Percentiles rank a stretch among this genome's conserved stretches.
phyloP scores from a whole-genome alignment of 163 green algal species.

The Coccomyxa subellipsoidea region DNA sequence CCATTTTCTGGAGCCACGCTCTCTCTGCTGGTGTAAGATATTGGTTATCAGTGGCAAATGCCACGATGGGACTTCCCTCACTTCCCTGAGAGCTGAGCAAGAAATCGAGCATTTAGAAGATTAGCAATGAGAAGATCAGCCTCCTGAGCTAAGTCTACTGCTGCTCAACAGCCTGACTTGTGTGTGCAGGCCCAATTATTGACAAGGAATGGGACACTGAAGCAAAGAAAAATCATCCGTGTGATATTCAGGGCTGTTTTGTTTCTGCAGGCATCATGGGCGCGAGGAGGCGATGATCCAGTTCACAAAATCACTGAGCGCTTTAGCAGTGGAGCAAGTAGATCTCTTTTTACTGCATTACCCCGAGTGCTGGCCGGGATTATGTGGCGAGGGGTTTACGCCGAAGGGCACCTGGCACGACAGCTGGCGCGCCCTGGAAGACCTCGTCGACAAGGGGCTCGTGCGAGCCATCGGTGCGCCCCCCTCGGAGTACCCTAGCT shows the following conservation, averaged over 20 bases:
- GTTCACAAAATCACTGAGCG: slow-evolving; percentile 40
- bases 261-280: slow-evolving; percentile 47
- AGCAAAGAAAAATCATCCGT: not conserved
- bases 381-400: slow-evolving; percentile 46
- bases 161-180: too few relatives aligned
- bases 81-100: too few relatives aligned
- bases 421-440: slow-evolving; percentile 71
- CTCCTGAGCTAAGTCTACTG: too few relatives aligned
- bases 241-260: not conserved
- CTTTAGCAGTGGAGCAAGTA: slow-evolving; percentile 65
- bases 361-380: slow-evolving; percentile 59
- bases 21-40: too few relatives aligned
- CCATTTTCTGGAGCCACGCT: too few relatives aligned
- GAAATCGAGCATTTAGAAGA: too few relatives aligned
- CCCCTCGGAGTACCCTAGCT: not conserved
- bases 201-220: not conserved
- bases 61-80: too few relatives aligned
- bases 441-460: slow-evolving; percentile 43
- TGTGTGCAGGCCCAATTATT: too few relatives aligned
- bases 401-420: slow-evolving; percentile 57
- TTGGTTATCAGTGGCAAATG: too few relatives aligned
- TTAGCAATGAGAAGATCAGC: too few relatives aligned
- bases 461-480: slow-evolving; percentile 50
- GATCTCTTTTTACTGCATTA: slow-evolving; percentile 88
- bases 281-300: slow-evolving; percentile 49